phyloP scores from a whole-genome alignment of 768 basidiomycete genomes.

The Hirschioporus abietinus region DNA sequence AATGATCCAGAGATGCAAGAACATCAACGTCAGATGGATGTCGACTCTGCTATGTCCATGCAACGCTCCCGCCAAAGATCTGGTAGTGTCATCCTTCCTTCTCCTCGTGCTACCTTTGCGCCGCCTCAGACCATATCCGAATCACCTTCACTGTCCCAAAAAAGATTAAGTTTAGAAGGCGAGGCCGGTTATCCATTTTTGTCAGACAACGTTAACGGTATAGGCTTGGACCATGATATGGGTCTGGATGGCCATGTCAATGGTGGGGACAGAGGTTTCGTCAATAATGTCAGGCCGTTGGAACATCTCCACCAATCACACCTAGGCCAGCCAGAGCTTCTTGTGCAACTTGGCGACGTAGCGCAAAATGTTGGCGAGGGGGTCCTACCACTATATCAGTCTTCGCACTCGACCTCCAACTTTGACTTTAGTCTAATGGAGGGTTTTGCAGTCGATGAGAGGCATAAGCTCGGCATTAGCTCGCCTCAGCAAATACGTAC shows the following conservation, averaged over 20 bases:
- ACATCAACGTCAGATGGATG: slow-evolving; percentile 90
- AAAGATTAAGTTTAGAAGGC: slow-evolving; percentile 24
- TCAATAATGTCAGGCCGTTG: slow-evolving; percentile 28
- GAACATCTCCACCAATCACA: slow-evolving; percentile 39
- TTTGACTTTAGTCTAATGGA: slow-evolving; percentile 81
- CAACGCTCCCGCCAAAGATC: slow-evolving; percentile 69
- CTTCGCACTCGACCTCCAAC: slow-evolving; percentile 40
- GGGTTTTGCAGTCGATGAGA: slow-evolving; percentile 67
- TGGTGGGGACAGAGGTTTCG: slow-evolving; percentile 18
- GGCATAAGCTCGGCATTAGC: slow-evolving; percentile 53
- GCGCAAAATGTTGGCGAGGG: slow-evolving; percentile 29
- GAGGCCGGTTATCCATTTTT: slow-evolving; percentile 35
- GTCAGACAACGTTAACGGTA: slow-evolving; percentile 42
- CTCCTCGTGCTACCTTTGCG: slow-evolving; percentile 10
- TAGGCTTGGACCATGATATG: slow-evolving; percentile 37
- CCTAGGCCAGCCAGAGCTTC: slow-evolving; percentile 37
- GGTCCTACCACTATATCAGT: slow-evolving; percentile 67
- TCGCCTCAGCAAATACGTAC: slow-evolving; percentile 29
- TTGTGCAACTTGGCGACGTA: slow-evolving; percentile 26
- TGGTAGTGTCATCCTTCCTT: slow-evolving; percentile 40
- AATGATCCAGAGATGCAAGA: slow-evolving; percentile 75
- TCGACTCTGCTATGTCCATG: slow-evolving; percentile 75
- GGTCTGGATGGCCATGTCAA: slow-evolving; percentile 21
- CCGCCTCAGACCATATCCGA: slow-evolving; percentile 5
- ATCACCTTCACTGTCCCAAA: slow-evolving; percentile 29